phyloP scores from a whole-genome alignment of 192 early-diverging fungal species.

The Gorgonomyces haynaldii region DNA sequence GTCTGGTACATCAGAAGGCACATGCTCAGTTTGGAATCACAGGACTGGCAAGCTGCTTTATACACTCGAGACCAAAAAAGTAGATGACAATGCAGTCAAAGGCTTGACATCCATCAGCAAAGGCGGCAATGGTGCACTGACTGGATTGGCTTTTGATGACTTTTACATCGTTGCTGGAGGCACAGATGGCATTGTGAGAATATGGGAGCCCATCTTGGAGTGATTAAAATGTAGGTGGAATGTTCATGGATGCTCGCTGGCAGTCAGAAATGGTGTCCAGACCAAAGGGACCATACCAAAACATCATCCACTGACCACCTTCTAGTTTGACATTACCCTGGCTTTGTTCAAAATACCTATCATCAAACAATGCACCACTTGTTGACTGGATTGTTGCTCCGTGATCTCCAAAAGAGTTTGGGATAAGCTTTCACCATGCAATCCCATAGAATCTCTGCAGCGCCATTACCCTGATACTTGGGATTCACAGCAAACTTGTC shows the following conservation, averaged over 20 bases:
- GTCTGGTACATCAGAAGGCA: conserved; percentile 3
- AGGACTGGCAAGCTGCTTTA: conserved; percentile 3
- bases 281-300: conserved; percentile 83
- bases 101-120: background rate
- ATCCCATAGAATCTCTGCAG: conserved; percentile 92
- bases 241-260: too few species aligned
- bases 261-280: too few species aligned
- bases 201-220: conserved; percentile 4
- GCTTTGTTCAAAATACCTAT: conserved; percentile 80
- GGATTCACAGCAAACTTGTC: conserved; percentile 91
- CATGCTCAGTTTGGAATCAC: conserved; percentile 3
- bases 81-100: background rate
- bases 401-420: conserved; percentile 70
- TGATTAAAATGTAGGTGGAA: conserved; percentile 2
- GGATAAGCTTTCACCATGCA: conserved; percentile 57
- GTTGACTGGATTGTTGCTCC: conserved; percentile 79
- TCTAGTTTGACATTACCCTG: conserved; percentile 59
- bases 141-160: conserved; percentile 8
- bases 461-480: conserved; percentile 75
- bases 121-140: background rate
- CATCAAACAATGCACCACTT: conserved; percentile 55
- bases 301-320: conserved; percentile 71
- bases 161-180: background rate
- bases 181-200: conserved; percentile 1
- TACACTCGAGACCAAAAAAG: background rate